Evolutionary conservation across 2,329 filamentous ascomycete species (phyloP), one percentile per base, ranked within the genome.

Genomic region (Beauveria caledonica): DNA sequence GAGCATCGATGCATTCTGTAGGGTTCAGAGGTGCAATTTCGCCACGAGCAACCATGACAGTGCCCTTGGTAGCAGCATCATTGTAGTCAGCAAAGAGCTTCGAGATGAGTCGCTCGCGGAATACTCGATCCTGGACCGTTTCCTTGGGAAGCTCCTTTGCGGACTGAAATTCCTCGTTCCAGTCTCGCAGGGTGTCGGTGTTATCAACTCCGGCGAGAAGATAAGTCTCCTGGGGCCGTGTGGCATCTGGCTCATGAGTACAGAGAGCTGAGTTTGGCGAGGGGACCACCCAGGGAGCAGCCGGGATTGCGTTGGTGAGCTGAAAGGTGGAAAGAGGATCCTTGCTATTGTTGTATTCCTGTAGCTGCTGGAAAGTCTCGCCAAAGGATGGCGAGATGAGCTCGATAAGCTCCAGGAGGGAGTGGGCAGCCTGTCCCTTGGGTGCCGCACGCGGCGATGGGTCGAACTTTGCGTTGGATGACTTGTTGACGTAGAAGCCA

Each of bases 91-190:
- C 94, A 71, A 96, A 97, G 1, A 99, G 84, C 78, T 99, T 99
- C 17, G 92, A 94, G 8, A 94, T 89, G 60, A 99, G 80, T 36
- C 94, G 86, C 74, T 99, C 94, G 33, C 94, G 85, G 82, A 97
- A 97, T 19, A 99, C 92, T 58, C 93, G 86, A 71, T 99, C 94
- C 73, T 97, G 93, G 11, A 99, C 89, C 8, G 87, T 91, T 65
- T 97, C 93, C 70, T 92, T 93, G 39, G 93, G 92, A 64, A 99
- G 82, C 74, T 99, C 94, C 68, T 91, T 87, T 11, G 94, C 96
- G 2, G 93, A 96, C 74, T 99, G 94, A 71, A 99, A 96, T 71
- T 99, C 94, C 73, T 99, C 94, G 68, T 99, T 99, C 93, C 95
- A 99, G 74, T 99, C 94, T 62, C 94, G 86, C 64, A 99, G 79